Evolutionary conservation across 352 stramenopile species (phyloP).

Genomic region (Globisporangium nodosum): DNA sequence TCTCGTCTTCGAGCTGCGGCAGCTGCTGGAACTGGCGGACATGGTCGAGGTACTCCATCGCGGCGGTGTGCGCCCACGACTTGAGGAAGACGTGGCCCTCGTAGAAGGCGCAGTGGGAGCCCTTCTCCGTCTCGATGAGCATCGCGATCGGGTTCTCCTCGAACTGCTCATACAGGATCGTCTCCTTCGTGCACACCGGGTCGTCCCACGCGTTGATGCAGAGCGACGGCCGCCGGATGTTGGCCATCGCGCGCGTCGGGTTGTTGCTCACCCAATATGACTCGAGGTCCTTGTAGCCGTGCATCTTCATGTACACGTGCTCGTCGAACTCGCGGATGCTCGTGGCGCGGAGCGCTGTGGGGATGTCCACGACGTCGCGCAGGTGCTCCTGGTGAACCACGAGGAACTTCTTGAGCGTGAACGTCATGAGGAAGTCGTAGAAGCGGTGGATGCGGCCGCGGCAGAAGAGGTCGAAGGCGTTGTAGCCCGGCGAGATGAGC

Average conservation of each 20-base stretch:
- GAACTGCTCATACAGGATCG: conserved; percentile 61
- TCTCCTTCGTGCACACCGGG: conserved; percentile 70
- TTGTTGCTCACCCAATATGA: conserved; percentile 72
- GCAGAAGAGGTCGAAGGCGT: conserved; percentile 72
- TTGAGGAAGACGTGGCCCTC: conserved; percentile 53
- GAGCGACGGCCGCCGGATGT: conserved; percentile 50
- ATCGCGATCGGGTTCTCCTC: conserved; percentile 41
- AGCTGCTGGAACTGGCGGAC: conserved; percentile 35
- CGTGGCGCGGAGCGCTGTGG: conserved; percentile 35
- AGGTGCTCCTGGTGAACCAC: conserved; percentile 41
- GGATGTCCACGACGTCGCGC: conserved; percentile 37
- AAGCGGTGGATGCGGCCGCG: conserved; percentile 48
- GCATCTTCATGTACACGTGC: conserved; percentile 77
- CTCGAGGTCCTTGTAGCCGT: conserved; percentile 62
- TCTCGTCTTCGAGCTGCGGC: no score
- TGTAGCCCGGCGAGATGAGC: conserved; percentile 74
- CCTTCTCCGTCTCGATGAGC: conserved; percentile 48
- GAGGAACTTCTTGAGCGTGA: conserved; percentile 65
- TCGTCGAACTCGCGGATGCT: conserved; percentile 69
- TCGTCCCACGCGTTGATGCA: conserved; percentile 78
- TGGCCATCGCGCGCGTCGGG: conserved; percentile 56
- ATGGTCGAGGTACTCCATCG: conserved; percentile 58
- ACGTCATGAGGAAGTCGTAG: conserved; percentile 79
- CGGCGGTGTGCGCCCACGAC: conserved; percentile 53
- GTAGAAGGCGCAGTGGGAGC: conserved; percentile 76